Base-by-base conservation (phyloP, 495 filamentous ascomycete species). In the Hypoxylon fragiforme region DNA sequence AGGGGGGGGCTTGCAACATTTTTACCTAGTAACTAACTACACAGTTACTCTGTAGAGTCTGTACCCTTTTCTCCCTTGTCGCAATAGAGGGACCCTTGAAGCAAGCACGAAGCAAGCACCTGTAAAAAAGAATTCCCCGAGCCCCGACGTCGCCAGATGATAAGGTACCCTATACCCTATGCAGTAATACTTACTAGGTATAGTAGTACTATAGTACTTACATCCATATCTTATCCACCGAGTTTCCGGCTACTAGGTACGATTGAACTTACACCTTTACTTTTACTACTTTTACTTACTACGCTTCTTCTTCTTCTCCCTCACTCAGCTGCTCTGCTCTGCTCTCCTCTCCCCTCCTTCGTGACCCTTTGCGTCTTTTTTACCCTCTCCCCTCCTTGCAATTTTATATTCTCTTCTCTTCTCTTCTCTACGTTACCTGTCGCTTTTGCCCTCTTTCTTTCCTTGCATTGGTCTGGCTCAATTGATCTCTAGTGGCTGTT, bases 401-500 rank as follows among this genome's bases (percentile, higher is more conserved):
- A n/a, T n/a, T n/a, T n/a, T n/a, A n/a, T 58, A 50, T 50, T 60
- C 46, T 46, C 20, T 47, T 64, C 54, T 40, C 32, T 34, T 49
- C 16, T 28, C 20, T 14, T 15, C 34, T 37, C 14, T 37, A 14
- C 13, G 18, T 6, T 21, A 28, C 52, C 14, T 24, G 30, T 45
- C 49, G 54, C 49, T 43, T 44, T 35, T 49, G 43, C 40, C 44
- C 51, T 46, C 44, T 46, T 20, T 41, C 37, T 44, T n/a, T n/a
- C n/a, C 43, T 31, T 37, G 50, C 73, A 68, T 73, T 68, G 70
- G 68, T 70, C 65, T 52, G 66, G 63, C 65, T 60, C 31, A 53
- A 55, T 68, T 66, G 59, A 59, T 57, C 48, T 58, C 53, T 56
- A 53, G 60, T 54, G 55, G 46, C 28, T 57, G 13, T 58, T 65